These are phyloP conservation scores for Acacia pycnantha DNA, from an alignment of 331 rosid species.

Conservation along the genomic window DNA sequence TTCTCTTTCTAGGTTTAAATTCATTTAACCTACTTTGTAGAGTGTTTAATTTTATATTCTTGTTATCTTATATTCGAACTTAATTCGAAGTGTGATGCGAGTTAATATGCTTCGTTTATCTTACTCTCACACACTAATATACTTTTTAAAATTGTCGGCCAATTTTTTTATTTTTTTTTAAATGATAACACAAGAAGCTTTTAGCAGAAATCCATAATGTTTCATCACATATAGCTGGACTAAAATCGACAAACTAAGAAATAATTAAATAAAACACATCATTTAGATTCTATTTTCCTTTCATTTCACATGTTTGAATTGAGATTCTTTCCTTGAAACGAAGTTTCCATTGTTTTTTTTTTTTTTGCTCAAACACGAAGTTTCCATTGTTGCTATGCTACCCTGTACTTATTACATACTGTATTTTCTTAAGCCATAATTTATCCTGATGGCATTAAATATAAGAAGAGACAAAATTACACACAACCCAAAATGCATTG, in stretches of 20 bases:
- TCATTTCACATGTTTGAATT: neutral
- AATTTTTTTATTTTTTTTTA: neutral
- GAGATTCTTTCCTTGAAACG: conserved; percentile 1
- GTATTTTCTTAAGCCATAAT: neutral
- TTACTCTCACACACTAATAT: neutral
- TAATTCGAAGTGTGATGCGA: neutral
- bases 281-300: neutral
- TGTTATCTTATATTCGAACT: neutral
- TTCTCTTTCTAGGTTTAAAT: neutral
- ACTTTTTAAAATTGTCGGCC: neutral
- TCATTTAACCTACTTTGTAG: neutral
- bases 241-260: neutral
- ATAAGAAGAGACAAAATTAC: neutral
- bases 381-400: neutral
- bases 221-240: neutral
- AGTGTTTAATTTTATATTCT: neutral
- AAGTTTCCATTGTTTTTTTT: neutral
- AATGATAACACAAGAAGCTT: neutral
- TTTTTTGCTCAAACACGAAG: no score
- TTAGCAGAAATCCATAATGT: neutral
- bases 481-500: neutral
- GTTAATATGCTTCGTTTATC: neutral
- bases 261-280: neutral
- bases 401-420: neutral
- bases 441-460: neutral